These are phyloP conservation scores for Phytomonas sp. DNA, from an alignment of 208 protist genomes.

Conservation along the genomic window DNA sequence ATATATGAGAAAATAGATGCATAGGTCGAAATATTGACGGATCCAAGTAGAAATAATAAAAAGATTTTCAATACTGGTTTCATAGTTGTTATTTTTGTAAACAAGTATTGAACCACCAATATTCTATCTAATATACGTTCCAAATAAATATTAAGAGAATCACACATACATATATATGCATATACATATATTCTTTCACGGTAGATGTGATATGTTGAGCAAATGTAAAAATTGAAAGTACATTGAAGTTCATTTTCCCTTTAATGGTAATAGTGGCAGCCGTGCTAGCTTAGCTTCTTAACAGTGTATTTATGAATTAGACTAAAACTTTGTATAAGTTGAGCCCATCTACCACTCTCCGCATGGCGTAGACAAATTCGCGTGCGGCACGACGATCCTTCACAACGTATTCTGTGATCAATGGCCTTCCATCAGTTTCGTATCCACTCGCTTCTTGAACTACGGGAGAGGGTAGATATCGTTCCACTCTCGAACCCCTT, in stretches of 20 bases:
- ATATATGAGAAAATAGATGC: neutral
- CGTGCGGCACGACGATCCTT: neutral
- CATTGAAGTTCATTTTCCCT: neutral
- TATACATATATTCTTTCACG: neutral
- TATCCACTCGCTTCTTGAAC: neutral
- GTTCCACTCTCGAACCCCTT: neutral
- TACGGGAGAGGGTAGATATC: neutral
- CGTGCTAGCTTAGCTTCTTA: neutral
- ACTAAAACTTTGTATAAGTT: neutral
- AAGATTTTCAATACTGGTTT: neutral
- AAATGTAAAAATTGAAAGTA: neutral
- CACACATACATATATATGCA: neutral
- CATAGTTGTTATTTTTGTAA: neutral
- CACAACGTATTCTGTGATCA: neutral
- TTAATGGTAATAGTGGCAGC: neutral
- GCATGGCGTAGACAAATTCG: neutral
- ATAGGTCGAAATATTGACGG: neutral
- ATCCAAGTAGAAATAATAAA: neutral
- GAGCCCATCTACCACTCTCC: neutral
- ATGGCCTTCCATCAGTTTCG: neutral
- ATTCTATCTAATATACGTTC: neutral
- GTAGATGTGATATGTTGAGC: neutral
- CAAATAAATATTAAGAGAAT: slow-evolving; percentile 4
- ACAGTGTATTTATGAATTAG: neutral
- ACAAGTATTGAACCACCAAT: neutral